A percentile compares a stretch with the other conserved stretches of the same genome.
phyloP scores from a whole-genome alignment of 78 protist genomes.

The Carpediemonas membranifera region DNA sequence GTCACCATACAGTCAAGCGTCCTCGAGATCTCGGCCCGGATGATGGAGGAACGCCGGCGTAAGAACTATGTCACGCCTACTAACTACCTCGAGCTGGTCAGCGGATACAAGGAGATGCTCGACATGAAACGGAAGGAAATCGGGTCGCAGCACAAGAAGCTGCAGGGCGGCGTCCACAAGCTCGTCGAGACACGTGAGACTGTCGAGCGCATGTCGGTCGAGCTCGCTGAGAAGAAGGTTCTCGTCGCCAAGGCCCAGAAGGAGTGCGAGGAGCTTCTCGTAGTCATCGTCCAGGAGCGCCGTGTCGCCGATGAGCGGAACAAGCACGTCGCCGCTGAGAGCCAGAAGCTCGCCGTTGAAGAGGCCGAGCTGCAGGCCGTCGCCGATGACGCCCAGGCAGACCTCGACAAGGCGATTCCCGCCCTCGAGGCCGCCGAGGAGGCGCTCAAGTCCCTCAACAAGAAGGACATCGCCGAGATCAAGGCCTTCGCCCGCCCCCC shows the following conservation, averaged over 20 bases:
- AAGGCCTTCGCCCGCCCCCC: slow-evolving; percentile 59
- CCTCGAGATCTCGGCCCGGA: neutral
- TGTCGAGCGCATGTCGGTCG: neutral
- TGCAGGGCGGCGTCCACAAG: neutral
- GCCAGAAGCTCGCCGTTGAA: slow-evolving; percentile 42
- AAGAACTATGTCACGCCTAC: slow-evolving; percentile 57
- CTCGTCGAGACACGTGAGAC: neutral
- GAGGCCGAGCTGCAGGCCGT: slow-evolving; percentile 16
- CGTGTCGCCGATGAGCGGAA: slow-evolving; percentile 52
- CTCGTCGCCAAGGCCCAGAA: neutral
- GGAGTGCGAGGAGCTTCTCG: slow-evolving; percentile 52
- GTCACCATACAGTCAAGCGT: slow-evolving; percentile 31
- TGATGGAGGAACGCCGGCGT: slow-evolving; percentile 34
- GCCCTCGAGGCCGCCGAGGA: slow-evolving; percentile 48
- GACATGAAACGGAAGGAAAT: neutral
- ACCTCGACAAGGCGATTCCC: slow-evolving; percentile 56
- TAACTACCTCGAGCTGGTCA: slow-evolving; percentile 40
- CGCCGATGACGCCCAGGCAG: slow-evolving; percentile 43
- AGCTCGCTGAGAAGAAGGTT: neutral
- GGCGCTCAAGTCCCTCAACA: slow-evolving; percentile 43
- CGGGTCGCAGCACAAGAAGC: neutral
- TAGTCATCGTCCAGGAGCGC: slow-evolving; percentile 40
- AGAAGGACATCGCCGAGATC: slow-evolving; percentile 52
- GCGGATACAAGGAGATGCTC: slow-evolving; percentile 16
- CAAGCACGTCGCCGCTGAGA: slow-evolving; percentile 23